Evolutionary conservation across 805 yeast species (phyloP), one percentile per base, ranked within the genome.

Genomic region (Lipomyces orientalis): DNA sequence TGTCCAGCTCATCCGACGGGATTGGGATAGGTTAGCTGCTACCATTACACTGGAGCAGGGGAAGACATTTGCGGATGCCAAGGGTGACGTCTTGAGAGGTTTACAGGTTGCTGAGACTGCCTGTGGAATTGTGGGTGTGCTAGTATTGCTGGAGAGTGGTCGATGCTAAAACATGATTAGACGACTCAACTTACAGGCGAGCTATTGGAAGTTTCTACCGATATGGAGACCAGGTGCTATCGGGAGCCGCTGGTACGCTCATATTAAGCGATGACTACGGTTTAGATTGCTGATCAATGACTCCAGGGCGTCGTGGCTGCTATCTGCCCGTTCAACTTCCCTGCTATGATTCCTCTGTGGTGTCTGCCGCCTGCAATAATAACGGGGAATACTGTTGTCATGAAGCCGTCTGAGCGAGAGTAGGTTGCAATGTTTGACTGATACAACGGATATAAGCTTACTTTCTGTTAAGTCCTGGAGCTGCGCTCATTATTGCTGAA

Each of bases 311-410:
- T 89, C 7, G 85, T 89, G 67, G 92, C 89, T 16, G 89, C 93
- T 31, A 90, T 89, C 74, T 86, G 90, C 71, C 94, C 94, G 25
- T 89, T 89, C 82, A 89, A 89, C 80, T 89, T 89, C 86, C 94
- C 94, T 33, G 93, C 91, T 56, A 89, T 89, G 94, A 90, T 90
- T 73, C 89, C 89, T 9, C 81, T 87, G 73, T 87, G 90, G 90
- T 83, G 88, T 34, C 79, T 87, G 64, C 90, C 90, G 7, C 81
- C 87, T 71, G 80, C 85, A 14, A 81, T 88, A 66, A 89, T 85
- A 59, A 88, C 92, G 29, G 94, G 94, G 71, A 90, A 89, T 81
- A 87, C 92, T 54, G 84, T 88, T 46, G 86, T 89, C 52, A 80
- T 90, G 76, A 89, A 89, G 80, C 88, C 88, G 52, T 78, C 90